Conservation (phyloP, 148 eudicot species). For the Fagopyrum esculentum region DNA sequence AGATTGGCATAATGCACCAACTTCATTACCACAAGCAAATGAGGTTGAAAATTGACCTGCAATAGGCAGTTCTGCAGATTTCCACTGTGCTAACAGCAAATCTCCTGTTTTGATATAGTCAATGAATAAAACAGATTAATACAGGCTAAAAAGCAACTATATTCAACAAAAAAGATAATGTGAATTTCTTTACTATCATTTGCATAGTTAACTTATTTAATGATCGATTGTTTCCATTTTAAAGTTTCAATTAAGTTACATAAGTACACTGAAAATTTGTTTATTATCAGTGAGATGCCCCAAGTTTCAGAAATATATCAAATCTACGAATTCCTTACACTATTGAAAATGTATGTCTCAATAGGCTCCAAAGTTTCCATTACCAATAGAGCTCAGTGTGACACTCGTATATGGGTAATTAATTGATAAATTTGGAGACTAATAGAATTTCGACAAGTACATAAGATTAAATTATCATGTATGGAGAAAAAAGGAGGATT, state of each 20-base stretch:
- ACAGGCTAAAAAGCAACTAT: neutral
- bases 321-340: neutral
- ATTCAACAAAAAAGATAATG: neutral
- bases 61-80: constrained; percentile 52
- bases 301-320: neutral
- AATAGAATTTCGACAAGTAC: neutral
- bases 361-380: neutral
- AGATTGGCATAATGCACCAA: neutral
- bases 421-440: neutral
- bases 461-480: neutral
- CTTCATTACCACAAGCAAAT: neutral
- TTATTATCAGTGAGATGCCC: neutral
- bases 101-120: constrained; percentile 44
- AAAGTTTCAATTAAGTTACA: neutral
- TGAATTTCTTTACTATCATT: neutral
- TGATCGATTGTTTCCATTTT: neutral
- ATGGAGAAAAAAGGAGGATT: neutral
- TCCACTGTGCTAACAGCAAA: constrained; percentile 63
- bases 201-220: neutral
- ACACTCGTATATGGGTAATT: neutral
- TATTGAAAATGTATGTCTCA: neutral
- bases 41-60: constrained; percentile 37
- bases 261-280: neutral
- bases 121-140: neutral
- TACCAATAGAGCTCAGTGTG: neutral